Base-by-base conservation (phyloP, 2,329 filamentous ascomycete genomes). In the Nemania sp. region DNA sequence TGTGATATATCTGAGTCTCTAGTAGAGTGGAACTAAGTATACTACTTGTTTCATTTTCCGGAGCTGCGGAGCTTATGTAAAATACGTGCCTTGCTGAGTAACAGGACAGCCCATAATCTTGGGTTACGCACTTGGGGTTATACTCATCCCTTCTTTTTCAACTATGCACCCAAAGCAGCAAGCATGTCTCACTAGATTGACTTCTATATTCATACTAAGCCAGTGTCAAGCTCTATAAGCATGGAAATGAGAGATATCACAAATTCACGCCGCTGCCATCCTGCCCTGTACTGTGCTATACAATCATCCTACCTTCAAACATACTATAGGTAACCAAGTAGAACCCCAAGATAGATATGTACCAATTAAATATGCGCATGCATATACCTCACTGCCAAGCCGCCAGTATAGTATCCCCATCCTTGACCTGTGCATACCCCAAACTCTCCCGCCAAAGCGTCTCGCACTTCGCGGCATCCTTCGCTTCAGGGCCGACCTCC, bases 401-500 rank as follows among this genome's bases (percentile, higher is more conserved):
- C 18, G 64, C 68, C 27, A 80, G 64, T 18, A 70, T 68, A 0
- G 77, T 79, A 58, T 79, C 78, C 2, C 72, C 73, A 18, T 74
- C 76, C n/a, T 70, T 66, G 10, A 80, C 32, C 29, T 70, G 53
- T 1, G 75, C 71, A 53, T 71, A 75, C 1, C 62, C 57, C 54
- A 80, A 69, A 77, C 61, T 56, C n/a, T 78, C 73, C 29, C 52
- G 68, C 78, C 79, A 81, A 5, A 80, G 54, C 45, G 55, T 61
- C 47, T 67, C 67, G 15, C 71, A 71, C 68, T 79, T 79, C 38
- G 29, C 52, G 4, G 64, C 69, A 51, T 80, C 77, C 63, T 69
- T 74, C 1, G 76, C 73, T 69, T 79, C 77, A 0, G 66, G 57
- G 5, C 72, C 69, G 11, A 64, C 67, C 2, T 73, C 70, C 2